Evolutionary conservation across 202 grass and related monocot genomes (phyloP).

Genomic region (Bolboschoenoplectus hybrid): DNA sequence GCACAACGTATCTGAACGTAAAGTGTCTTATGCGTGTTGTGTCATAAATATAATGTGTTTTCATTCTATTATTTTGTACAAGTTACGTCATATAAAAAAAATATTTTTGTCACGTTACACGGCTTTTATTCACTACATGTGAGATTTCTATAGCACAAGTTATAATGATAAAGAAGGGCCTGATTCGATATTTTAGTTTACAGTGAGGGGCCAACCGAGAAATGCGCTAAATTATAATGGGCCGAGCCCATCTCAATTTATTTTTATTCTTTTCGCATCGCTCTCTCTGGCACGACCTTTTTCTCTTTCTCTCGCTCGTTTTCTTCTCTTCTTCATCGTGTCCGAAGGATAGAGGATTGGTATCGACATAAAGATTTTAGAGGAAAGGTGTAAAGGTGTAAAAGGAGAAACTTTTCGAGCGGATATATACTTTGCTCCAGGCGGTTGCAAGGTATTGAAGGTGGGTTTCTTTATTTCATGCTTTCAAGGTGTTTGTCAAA

Average conservation of each 20-base stretch:
- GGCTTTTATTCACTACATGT: neutral
- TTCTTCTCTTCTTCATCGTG: neutral
- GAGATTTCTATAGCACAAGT: neutral
- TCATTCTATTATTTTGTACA: too few relatives aligned
- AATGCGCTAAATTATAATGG: neutral
- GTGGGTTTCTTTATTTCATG: neutral
- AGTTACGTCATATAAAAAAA: too few relatives aligned
- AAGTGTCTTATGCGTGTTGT: too few relatives aligned
- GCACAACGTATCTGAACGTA: too few relatives aligned
- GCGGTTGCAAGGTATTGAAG: neutral
- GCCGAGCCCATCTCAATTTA: neutral
- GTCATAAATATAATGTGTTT: too few relatives aligned
- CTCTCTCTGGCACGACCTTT: neutral
- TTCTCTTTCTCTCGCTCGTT: neutral
- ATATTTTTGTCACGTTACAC: too few relatives aligned
- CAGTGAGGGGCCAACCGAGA: too few relatives aligned
- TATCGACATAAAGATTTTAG: neutral
- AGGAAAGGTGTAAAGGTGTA: neutral
- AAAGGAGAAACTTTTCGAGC: neutral
- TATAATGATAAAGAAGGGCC: neutral
- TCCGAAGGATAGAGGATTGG: neutral
- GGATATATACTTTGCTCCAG: neutral
- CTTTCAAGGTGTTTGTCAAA: slow-evolving; percentile 24
- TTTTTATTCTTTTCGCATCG: neutral
- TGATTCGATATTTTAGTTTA: too few relatives aligned